phyloP scores from a whole-genome alignment of 2,329 filamentous ascomycete genomes.

The Phoma sp. region DNA sequence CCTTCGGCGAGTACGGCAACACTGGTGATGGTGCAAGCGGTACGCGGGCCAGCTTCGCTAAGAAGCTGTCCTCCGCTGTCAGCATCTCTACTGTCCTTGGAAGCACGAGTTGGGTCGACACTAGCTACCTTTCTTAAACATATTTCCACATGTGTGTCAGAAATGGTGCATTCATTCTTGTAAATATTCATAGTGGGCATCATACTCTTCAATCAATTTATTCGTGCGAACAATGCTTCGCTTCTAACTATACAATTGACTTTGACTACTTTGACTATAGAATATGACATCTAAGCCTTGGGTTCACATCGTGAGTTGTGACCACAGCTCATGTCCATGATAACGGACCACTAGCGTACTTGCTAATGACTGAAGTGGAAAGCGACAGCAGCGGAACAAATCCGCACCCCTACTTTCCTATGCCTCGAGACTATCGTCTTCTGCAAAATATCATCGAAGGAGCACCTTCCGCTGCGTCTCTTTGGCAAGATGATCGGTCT shows the following conservation, averaged over 20 bases:
- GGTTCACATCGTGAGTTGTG: background rate
- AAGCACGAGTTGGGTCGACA: slow-evolving; percentile 36
- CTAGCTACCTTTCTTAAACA: background rate
- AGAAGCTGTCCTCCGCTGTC: slow-evolving; percentile 51
- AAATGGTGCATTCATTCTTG: background rate
- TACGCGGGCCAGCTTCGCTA: slow-evolving; percentile 60
- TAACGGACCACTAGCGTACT: background rate
- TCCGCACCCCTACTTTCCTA: background rate
- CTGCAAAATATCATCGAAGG: background rate
- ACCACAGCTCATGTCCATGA: background rate
- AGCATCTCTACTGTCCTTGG: slow-evolving; percentile 57
- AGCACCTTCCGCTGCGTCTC: background rate
- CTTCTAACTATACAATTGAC: background rate
- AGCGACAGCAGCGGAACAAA: background rate
- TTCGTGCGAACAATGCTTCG: background rate
- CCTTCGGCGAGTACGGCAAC: slow-evolving; percentile 68
- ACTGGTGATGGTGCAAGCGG: slow-evolving; percentile 64
- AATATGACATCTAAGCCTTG: no score
- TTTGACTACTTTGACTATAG: background rate
- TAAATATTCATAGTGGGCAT: slow-evolving; percentile 14
- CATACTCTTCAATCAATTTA: slow-evolving; percentile 44
- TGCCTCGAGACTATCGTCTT: background rate
- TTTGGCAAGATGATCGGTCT: background rate
- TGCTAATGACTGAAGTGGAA: background rate
- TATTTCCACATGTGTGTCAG: background rate